A percentile compares a stretch with the other conserved stretches of the same genome.
phyloP scores from a whole-genome alignment of 352 stramenopile genomes.

The Phytopythium vexans region DNA sequence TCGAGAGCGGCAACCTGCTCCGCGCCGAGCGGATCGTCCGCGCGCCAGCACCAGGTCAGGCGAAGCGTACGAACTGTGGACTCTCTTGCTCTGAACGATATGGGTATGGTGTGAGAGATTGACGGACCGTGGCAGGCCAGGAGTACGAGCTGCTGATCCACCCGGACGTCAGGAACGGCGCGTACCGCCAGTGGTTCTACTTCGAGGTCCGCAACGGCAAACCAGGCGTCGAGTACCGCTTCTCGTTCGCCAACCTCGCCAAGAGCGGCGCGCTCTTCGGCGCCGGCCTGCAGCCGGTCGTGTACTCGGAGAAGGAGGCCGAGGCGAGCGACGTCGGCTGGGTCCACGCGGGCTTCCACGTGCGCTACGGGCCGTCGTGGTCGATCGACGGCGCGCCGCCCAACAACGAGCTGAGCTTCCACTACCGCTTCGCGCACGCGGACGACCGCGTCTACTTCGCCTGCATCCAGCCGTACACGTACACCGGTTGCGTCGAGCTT shows the following conservation, averaged over 20 bases:
- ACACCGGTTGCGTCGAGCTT: slow-evolving; percentile 45
- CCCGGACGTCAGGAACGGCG: slow-evolving; percentile 78
- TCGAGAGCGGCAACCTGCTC: slow-evolving; percentile 72
- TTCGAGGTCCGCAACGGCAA: slow-evolving; percentile 72
- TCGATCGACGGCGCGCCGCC: background rate
- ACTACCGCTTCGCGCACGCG: slow-evolving; percentile 65
- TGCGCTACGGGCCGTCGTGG: slow-evolving; percentile 46
- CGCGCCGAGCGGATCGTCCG: slow-evolving; percentile 59
- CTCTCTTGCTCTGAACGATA: background rate
- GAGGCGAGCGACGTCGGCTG: slow-evolving; percentile 42
- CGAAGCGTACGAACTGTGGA: background rate
- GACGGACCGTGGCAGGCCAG: slow-evolving; percentile 19
- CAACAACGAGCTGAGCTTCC: slow-evolving; percentile 60
- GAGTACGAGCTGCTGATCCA: slow-evolving; percentile 76
- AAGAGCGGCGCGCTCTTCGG: slow-evolving; percentile 85
- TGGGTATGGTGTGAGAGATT: background rate
- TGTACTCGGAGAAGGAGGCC: slow-evolving; percentile 69
- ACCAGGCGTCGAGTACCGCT: slow-evolving; percentile 51
- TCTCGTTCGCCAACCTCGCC: slow-evolving; percentile 76
- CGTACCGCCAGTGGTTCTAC: slow-evolving; percentile 91
- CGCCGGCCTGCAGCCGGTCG: slow-evolving; percentile 69
- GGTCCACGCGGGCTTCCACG: slow-evolving; percentile 51
- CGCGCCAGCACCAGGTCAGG: background rate
- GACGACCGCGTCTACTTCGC: slow-evolving; percentile 81
- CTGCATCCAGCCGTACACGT: slow-evolving; percentile 86